These are phyloP conservation scores for Echria macrotheca DNA, from an alignment of 495 filamentous ascomycete species.

Conservation along the genomic window DNA sequence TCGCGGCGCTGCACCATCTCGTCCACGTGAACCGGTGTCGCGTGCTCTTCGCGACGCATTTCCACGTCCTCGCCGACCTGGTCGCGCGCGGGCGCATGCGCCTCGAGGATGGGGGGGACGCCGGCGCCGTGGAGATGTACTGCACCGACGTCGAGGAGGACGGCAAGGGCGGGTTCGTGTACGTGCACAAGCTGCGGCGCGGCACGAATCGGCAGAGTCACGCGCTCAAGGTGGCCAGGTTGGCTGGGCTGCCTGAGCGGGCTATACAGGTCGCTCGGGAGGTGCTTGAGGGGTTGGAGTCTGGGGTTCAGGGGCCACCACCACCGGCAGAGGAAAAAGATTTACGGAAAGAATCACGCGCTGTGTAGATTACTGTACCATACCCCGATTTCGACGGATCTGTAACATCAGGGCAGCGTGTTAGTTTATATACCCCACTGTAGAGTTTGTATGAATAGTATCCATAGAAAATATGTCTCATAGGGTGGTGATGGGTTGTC, in stretches of 20 bases:
- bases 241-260: slow-evolving; percentile 69
- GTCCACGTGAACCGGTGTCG: slow-evolving; percentile 69
- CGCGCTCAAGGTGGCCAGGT: slow-evolving; percentile 82
- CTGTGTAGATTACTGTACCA: too few relatives aligned
- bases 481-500: slow-evolving; percentile 39
- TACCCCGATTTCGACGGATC: too few relatives aligned
- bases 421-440: slow-evolving; percentile 32
- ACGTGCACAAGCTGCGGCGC: slow-evolving; percentile 70
- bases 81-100: slow-evolving; percentile 27
- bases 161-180: slow-evolving; percentile 64
- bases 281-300: slow-evolving; percentile 28
- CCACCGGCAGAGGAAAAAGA: too few relatives aligned
- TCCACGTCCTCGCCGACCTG: slow-evolving; percentile 80
- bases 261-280: slow-evolving; percentile 52
- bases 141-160: slow-evolving; percentile 85
- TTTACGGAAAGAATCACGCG: too few relatives aligned
- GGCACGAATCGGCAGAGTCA: slow-evolving; percentile 85
- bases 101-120: slow-evolving; percentile 32
- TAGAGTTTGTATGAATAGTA: slow-evolving; percentile 14
- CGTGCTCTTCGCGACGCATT: slow-evolving; percentile 90
- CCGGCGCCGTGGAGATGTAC: slow-evolving; percentile 66
- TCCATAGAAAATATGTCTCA: slow-evolving; percentile 37
- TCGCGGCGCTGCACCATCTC: slow-evolving; percentile 79
- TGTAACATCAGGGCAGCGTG: not conserved
- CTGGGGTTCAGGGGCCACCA: slow-evolving; percentile 4